Percentiles rank a stretch among this genome's conserved stretches.
Conservation (phyloP, 768 basidiomycete genomes). For the Tricholoma saponaceum region DNA sequence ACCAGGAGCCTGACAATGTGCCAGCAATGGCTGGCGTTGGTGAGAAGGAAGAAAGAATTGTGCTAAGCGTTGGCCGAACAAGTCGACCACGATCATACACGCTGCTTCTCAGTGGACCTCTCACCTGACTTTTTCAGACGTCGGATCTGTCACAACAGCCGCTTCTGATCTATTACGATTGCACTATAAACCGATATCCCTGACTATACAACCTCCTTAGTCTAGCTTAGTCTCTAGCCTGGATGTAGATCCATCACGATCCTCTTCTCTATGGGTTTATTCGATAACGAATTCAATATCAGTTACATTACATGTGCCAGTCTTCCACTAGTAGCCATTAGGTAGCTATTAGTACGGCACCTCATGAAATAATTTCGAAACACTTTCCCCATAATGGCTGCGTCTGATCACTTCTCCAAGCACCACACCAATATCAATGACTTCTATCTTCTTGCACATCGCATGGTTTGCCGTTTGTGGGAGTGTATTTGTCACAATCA, state of each 20-base stretch:
- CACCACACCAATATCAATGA: conserved; percentile 92
- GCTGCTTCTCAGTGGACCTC: conserved; percentile 18
- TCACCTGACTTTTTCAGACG: conserved; percentile 3
- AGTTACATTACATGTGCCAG: conserved; percentile 5
- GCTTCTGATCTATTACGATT: conserved; percentile 12
- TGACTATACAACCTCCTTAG: conserved; percentile 1
- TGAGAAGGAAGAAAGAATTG: neutral
- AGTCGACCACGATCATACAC: conserved; percentile 1
- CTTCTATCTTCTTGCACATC: conserved; percentile 77
- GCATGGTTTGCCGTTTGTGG: conserved; percentile 80
- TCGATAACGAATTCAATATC: neutral
- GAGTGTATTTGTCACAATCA: conserved; percentile 98
- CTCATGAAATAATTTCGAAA: conserved; percentile 85
- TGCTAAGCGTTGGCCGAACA: conserved; percentile 7
- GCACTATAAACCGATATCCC: conserved; percentile 9
- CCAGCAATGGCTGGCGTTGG: neutral
- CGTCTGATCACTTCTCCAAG: conserved; percentile 94
- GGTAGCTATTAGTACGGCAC: conserved; percentile 78
- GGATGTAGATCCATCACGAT: conserved; percentile 7
- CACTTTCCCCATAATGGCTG: conserved; percentile 96
- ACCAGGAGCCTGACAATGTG: neutral
- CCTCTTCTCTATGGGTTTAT: conserved; percentile 8
- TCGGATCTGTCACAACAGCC: conserved; percentile 20
- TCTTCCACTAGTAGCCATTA: too few species aligned
- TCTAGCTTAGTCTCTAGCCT: neutral